Percentiles rank a stretch among this genome's conserved stretches.
These are phyloP conservation scores for Hypoxylon sp. DNA, from an alignment of 2,329 filamentous ascomycete species.

Conservation along the genomic window DNA sequence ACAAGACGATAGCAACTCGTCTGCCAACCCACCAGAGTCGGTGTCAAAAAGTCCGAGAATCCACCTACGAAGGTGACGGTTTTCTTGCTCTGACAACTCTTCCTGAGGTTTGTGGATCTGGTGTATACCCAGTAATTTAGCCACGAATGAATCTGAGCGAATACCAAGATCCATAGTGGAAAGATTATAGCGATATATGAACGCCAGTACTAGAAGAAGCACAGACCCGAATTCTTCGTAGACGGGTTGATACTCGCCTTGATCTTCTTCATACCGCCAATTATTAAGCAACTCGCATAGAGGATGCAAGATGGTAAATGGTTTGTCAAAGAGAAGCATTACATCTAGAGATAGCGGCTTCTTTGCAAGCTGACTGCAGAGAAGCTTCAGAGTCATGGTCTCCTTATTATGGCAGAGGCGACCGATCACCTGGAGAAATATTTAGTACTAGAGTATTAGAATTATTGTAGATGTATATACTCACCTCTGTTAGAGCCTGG, in stretches of 20 bases:
- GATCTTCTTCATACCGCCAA: constrained; percentile 87
- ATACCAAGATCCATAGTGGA: constrained; percentile 75
- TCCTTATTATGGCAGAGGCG: constrained; percentile 80
- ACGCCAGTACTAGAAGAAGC: constrained; percentile 79
- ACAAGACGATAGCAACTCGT: constrained; percentile 86
- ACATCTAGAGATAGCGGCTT: constrained; percentile 81
- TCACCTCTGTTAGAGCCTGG: constrained; percentile 80
- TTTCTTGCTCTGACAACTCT: constrained; percentile 75
- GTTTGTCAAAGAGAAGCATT: constrained; percentile 80
- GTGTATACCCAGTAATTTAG: constrained; percentile 73
- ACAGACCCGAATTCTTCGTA: constrained; percentile 90
- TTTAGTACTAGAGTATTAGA: constrained; percentile 4
- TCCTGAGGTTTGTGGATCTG: constrained; percentile 70
- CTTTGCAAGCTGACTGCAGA: constrained; percentile 81
- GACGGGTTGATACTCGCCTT: constrained; percentile 85
- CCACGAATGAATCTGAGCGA: constrained; percentile 75
- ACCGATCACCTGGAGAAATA: constrained; percentile 69
- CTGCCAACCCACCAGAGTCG: constrained; percentile 79
- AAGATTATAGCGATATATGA: constrained; percentile 82
- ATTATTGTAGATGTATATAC: constrained; percentile 40
- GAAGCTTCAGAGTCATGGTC: constrained; percentile 82
- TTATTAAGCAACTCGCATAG: constrained; percentile 82
- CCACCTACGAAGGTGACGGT: constrained; percentile 79
- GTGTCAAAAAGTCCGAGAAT: constrained; percentile 82
- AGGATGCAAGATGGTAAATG: constrained; percentile 78